Conservation (phyloP, 2,329 filamentous ascomycete species). For the Escovopsis sp. region DNA sequence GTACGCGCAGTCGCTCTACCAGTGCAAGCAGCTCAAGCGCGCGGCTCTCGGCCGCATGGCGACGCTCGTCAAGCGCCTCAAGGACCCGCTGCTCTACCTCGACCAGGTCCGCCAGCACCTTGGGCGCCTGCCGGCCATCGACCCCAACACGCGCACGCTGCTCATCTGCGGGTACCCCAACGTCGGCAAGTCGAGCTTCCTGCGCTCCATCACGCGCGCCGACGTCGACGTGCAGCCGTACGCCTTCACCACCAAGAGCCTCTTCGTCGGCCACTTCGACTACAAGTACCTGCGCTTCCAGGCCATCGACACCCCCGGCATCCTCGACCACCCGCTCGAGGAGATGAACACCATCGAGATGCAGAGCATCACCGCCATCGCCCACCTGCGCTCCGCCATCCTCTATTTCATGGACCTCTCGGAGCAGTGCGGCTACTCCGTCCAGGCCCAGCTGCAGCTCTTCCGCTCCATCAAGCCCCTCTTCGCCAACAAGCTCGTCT, state of each 20-base stretch:
- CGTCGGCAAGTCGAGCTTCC: constrained; percentile 91
- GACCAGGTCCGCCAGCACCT: constrained; percentile 88
- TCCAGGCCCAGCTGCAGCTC: constrained; percentile 81
- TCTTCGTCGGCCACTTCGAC: constrained; percentile 96
- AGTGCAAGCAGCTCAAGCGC: constrained; percentile 97
- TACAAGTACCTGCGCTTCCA: constrained; percentile 55
- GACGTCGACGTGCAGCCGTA: constrained; percentile 97
- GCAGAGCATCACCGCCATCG: constrained; percentile 94
- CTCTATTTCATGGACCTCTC: constrained; percentile 97
- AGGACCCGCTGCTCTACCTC: constrained; percentile 87
- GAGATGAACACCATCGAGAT: constrained; percentile 99
- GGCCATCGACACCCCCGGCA: constrained; percentile 96
- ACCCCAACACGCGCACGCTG: constrained; percentile 90
- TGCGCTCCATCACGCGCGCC: constrained; percentile 80
- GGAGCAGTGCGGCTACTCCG: constrained; percentile 91
- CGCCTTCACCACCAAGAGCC: constrained; percentile 93
- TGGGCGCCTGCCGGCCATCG: constrained; percentile 93
- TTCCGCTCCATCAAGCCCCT: constrained; percentile 95
- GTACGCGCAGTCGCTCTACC: constrained; percentile 92
- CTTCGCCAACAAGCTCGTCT: constrained; percentile 94
- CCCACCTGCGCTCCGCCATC: constrained; percentile 86
- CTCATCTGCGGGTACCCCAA: constrained; percentile 97
- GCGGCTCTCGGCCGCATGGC: constrained; percentile 96
- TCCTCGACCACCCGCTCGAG: constrained; percentile 90
- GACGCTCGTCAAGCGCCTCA: constrained; percentile 85